Conservation (phyloP, 768 basidiomycete genomes). For the Suillus clintonianus region DNA sequence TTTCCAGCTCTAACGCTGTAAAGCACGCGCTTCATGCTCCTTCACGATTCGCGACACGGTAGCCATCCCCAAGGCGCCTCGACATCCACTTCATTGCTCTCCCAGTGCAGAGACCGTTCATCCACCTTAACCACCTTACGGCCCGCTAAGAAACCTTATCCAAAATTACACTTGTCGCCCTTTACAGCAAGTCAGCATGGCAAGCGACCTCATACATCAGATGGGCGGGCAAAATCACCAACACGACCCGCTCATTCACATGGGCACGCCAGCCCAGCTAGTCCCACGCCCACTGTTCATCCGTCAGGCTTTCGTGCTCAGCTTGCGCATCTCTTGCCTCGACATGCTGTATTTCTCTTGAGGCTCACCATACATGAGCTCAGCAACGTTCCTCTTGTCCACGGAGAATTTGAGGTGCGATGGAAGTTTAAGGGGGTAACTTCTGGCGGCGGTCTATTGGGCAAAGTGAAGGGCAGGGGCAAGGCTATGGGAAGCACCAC, state of each 20-base stretch:
- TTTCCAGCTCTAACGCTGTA: not conserved
- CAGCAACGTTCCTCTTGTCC: conserved; percentile 68
- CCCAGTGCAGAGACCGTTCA: not conserved
- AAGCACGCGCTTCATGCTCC: not conserved
- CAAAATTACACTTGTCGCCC: not conserved
- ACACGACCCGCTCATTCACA: not conserved
- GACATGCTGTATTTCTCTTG: conserved; percentile 67
- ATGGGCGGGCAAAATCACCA: not conserved
- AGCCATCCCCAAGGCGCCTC: not conserved
- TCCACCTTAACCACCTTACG: not conserved
- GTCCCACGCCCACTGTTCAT: conserved; percentile 2
- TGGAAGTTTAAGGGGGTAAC: conserved; percentile 72
- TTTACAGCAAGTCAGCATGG: not conserved
- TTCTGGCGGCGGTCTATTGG: conserved; percentile 42
- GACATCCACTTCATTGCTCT: not conserved
- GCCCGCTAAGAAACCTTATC: not conserved
- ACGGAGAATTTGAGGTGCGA: conserved; percentile 66
- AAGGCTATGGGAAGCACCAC: not conserved
- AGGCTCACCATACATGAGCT: conserved; percentile 66
- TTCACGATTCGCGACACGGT: not conserved
- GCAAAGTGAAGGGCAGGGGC: conserved; percentile 38
- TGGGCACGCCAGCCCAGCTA: not conserved
- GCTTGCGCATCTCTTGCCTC: conserved; percentile 59
- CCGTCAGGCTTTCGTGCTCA: conserved; percentile 52
- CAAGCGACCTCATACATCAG: not conserved